Base-by-base conservation (phyloP, 306 rosid species). In the Cicer chorassanicum region DNA sequence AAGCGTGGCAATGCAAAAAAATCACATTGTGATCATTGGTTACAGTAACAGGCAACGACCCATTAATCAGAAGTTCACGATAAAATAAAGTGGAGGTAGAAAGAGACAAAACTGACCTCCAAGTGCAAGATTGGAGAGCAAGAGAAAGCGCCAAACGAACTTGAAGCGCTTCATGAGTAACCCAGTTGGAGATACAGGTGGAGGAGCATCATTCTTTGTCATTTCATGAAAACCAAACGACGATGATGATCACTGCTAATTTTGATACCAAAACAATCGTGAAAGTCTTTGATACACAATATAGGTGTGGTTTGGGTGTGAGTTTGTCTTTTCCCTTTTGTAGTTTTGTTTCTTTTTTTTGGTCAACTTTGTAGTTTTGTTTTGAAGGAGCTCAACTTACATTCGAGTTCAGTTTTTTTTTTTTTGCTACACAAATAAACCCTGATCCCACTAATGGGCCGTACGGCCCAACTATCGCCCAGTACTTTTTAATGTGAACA, bases 51-150 rank as follows among this genome's bases (percentile, higher is more conserved):
- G 9, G n/a, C n/a, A 68, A 51, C 0, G 29, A 42, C 68, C 78
- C 73, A 64, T 29, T 62, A 43, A 69, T 24, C 42, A 67, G 4
- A 0, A 65, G 12, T 50, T 44, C 1, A 8, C 24, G 19, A 29
- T 10, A 4, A 19, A 61, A 6, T 1, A 13, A 51, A 6, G 5
- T 18, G 49, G 4, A 34, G 10, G 43, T 18, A 39, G 19, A 72
- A 53, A 15, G 44, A 40, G 66, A 38, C 12, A 41, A 56, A 34
- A 65, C 71, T 8, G 24, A 93, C 98, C 98, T 89, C 89, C 97
- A 59, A 93, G 77, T 5, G 90, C 91, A n/a, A 93, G 82, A 80
- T 93, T 93, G 55, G 89, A 85, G 83, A 91, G 76, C 89, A 89
- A 64, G 59, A 89, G 86, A 69, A 82, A 70, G 65, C 98, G 96